A percentile compares a stretch with the other conserved stretches of the same genome.
Conservation (phyloP, 352 stramenopile genomes). For the Plasmopara halstedii region DNA sequence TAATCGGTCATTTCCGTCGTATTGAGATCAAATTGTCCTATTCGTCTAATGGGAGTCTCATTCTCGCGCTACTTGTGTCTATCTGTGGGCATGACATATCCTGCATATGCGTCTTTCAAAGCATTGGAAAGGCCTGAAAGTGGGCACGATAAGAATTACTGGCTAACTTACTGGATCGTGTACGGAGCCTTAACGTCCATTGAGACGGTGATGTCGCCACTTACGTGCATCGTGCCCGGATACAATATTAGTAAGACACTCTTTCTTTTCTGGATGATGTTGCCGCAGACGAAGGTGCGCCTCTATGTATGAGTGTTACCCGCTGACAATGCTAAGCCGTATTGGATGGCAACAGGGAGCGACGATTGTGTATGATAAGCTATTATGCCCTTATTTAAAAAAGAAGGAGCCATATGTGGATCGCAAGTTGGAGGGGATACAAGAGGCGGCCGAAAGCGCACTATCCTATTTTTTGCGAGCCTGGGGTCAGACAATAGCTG, state of each 20-base stretch:
- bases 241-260: constrained; percentile 94
- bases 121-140: constrained; percentile 44
- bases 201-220: constrained; percentile 56
- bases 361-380: constrained; percentile 52
- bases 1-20: too few species aligned
- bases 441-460: constrained; percentile 36
- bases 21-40: too few species aligned
- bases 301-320: constrained; percentile 1
- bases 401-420: constrained; percentile 68
- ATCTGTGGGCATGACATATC: constrained; percentile 48
- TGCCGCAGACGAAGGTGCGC: constrained; percentile 82
- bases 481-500: constrained; percentile 37
- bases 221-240: constrained; percentile 82
- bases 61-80: constrained; percentile 51
- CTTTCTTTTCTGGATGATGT: constrained; percentile 95
- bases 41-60: constrained; percentile 54
- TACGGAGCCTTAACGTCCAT: constrained; percentile 92
- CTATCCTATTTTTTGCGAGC: constrained; percentile 41
- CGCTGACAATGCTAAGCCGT: neutral
- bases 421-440: constrained; percentile 44
- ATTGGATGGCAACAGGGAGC: constrained; percentile 28
- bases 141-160: constrained; percentile 61
- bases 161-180: constrained; percentile 95
- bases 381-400: constrained; percentile 57
- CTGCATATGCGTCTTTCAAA: constrained; percentile 71